Conservation (phyloP, 73 alveolate genomes). For the Paramecium sonneborni region DNA sequence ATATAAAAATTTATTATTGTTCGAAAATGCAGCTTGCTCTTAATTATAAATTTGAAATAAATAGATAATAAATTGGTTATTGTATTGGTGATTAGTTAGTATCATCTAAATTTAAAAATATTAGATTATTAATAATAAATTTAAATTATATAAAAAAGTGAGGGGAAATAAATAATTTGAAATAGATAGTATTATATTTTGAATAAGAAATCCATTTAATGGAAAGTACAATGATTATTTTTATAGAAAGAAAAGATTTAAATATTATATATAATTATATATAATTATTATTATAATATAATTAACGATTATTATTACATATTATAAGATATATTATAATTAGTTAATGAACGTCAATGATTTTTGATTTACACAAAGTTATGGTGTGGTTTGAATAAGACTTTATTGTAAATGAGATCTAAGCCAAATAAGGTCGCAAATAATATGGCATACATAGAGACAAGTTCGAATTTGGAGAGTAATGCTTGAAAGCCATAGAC, state of each 20-base stretch:
- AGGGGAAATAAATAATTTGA: too few relatives aligned
- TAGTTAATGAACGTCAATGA: not conserved
- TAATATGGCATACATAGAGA: constrained; percentile 1
- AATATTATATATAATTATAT: not conserved
- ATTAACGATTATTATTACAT: not conserved
- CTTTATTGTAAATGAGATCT: not conserved
- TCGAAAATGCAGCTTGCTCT: too few relatives aligned
- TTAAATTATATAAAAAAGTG: too few relatives aligned
- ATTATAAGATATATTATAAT: not conserved
- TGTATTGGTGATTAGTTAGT: too few relatives aligned
- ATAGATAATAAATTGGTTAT: too few relatives aligned
- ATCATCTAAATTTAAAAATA: too few relatives aligned
- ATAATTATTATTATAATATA: not conserved
- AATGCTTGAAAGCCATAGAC: constrained; percentile 47
- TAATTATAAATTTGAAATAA: too few relatives aligned
- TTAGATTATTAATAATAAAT: too few relatives aligned
- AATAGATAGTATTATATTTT: not conserved
- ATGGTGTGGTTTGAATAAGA: not conserved
- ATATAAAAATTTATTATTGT: too few relatives aligned
- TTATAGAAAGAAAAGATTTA: too few relatives aligned
- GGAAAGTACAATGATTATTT: too few relatives aligned
- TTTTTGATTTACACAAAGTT: not conserved
- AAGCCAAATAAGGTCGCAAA: not conserved
- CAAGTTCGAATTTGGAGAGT: not conserved
- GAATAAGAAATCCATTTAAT: not conserved